phyloP scores from a whole-genome alignment of 306 rosid genomes.

The Abrus pulchellus region DNA sequence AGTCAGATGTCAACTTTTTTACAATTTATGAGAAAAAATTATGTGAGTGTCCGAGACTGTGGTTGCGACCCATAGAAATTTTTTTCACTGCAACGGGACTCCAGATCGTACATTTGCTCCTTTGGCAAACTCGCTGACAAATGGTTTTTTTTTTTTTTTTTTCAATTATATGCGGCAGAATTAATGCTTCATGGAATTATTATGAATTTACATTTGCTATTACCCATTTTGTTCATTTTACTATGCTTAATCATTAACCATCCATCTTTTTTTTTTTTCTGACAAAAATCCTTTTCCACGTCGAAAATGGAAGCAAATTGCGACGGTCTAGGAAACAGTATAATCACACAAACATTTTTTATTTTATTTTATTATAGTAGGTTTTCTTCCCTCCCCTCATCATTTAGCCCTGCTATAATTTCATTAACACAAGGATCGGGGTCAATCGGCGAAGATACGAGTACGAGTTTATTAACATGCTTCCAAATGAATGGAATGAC shows the following conservation, averaged over 20 bases:
- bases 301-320: neutral
- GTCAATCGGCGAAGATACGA: neutral
- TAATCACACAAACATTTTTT: neutral
- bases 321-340: neutral
- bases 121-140: too few species aligned
- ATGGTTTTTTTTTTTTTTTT: too few species aligned
- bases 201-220: neutral
- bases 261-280: neutral
- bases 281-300: neutral
- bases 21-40: too few species aligned
- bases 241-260: neutral
- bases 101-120: too few species aligned
- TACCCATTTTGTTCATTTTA: neutral
- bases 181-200: too few species aligned
- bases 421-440: neutral
- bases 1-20: too few species aligned
- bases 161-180: too few species aligned
- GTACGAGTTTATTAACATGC: neutral
- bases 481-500: constrained; percentile 37
- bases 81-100: too few species aligned
- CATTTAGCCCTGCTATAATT: neutral
- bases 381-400: neutral
- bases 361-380: too few species aligned
- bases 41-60: too few species aligned
- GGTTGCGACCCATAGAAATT: too few species aligned